A percentile compares a stretch with the other conserved stretches of the same genome.
phyloP scores from a whole-genome alignment of 306 rosid species.

The Pachyrhizus erosus region DNA sequence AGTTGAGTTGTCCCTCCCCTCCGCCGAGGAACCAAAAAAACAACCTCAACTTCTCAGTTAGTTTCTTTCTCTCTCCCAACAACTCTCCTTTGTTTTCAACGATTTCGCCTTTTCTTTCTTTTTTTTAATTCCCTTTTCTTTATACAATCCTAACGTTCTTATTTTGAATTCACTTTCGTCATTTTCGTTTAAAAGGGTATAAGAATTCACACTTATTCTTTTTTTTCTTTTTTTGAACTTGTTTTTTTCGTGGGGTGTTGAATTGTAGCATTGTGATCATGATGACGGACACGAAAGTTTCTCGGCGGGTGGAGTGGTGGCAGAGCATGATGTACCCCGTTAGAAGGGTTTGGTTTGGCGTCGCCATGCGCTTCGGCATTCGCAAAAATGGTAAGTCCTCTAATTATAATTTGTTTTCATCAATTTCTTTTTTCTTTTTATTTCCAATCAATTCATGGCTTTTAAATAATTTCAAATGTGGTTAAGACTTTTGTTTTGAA shows the following conservation, averaged over 20 bases:
- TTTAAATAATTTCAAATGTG: neutral
- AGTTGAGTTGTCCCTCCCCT: constrained; percentile 4
- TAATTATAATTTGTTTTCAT: neutral
- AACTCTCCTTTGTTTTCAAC: neutral
- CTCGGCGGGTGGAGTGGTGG: constrained; percentile 63
- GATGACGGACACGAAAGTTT: constrained; percentile 39
- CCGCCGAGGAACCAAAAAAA: neutral
- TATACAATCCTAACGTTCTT: neutral
- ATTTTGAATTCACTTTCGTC: neutral
- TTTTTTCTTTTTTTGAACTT: neutral
- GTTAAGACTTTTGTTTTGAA: neutral
- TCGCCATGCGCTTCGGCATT: constrained; percentile 55
- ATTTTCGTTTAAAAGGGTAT: neutral
- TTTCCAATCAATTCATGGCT: neutral
- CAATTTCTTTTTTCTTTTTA: neutral
- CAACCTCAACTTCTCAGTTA: neutral
- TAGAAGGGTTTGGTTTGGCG: constrained; percentile 49
- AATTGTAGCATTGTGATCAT: neutral
- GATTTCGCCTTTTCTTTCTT: neutral
- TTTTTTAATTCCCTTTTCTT: neutral
- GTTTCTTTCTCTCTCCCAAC: neutral
- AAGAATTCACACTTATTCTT: neutral
- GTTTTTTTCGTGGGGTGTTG: neutral
- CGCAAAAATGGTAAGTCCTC: constrained; percentile 58
- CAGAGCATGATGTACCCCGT: constrained; percentile 47